These are phyloP conservation scores for Cercospora nicotianae DNA, from an alignment of 2,329 filamentous ascomycete species.

Conservation along the genomic window DNA sequence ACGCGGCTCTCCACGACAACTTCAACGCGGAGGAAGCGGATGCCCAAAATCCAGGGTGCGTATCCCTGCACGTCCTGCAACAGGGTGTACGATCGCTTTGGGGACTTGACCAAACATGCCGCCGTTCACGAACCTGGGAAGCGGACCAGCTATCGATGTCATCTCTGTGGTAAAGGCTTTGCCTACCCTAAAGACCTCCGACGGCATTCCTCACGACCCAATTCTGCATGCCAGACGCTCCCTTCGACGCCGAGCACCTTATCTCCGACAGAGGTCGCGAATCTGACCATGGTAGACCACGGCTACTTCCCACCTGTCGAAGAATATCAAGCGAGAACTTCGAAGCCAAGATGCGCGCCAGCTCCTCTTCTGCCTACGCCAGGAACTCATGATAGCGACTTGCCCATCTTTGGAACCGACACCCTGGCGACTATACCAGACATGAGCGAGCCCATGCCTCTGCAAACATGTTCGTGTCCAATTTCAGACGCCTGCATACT, in stretches of 20 bases:
- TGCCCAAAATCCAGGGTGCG: constrained; percentile 2
- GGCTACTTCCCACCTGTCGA: constrained; percentile 9
- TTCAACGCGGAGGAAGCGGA: background rate
- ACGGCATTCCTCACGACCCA: constrained; percentile 5
- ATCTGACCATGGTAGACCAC: constrained; percentile 2
- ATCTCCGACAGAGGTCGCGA: background rate
- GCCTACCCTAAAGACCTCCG: background rate
- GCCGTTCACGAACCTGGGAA: constrained; percentile 7
- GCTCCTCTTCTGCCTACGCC: constrained; percentile 3
- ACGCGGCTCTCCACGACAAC: background rate
- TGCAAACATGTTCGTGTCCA: constrained; percentile 3
- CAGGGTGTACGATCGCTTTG: background rate
- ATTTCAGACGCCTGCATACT: constrained; percentile 10
- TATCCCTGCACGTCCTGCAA: constrained; percentile 4
- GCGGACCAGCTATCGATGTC: constrained; percentile 3
- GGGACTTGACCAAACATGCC: constrained; percentile 1
- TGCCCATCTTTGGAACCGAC: background rate
- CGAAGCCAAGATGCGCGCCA: background rate
- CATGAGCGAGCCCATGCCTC: constrained; percentile 8
- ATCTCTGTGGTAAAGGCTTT: background rate
- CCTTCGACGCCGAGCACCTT: constrained; percentile 1
- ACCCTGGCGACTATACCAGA: background rate
- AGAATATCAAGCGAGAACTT: background rate
- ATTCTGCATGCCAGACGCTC: constrained; percentile 2
- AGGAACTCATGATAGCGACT: background rate